Conservation (phyloP, 1,284 basidiomycete genomes). For the Irpex sp. region DNA sequence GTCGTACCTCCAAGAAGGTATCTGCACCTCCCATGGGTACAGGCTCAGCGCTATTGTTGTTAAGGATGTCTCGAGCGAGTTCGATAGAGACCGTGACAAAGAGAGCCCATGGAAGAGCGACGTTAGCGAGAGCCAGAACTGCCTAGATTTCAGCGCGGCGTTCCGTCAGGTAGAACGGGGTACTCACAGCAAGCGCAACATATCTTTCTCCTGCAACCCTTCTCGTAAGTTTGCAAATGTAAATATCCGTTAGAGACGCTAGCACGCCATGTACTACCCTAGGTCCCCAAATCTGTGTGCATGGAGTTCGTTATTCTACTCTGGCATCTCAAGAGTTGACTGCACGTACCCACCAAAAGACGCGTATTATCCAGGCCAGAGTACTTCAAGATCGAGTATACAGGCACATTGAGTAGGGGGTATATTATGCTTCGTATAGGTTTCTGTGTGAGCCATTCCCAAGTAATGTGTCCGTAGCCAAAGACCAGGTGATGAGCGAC, state of each 20-base stretch:
- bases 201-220: constrained; percentile 59
- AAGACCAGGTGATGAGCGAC: constrained; percentile 88
- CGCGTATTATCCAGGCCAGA: constrained; percentile 47
- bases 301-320: constrained; percentile 1
- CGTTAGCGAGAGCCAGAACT: constrained; percentile 81
- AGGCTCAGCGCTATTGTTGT: constrained; percentile 75
- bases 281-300: constrained; percentile 60
- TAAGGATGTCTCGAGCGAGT: constrained; percentile 88
- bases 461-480: constrained; percentile 89
- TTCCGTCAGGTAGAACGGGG: not conserved
- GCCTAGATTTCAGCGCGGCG: not conserved
- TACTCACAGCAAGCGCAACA: constrained; percentile 62
- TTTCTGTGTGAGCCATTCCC: constrained; percentile 87
- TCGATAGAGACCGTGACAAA: constrained; percentile 87
- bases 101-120: constrained; percentile 88
- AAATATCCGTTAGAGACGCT: constrained; percentile 81
- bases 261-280: constrained; percentile 78
- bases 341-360: constrained; percentile 48
- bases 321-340: not conserved
- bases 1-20: constrained; percentile 20
- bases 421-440: constrained; percentile 74
- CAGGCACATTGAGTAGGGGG: constrained; percentile 72
- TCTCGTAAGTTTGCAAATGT: constrained; percentile 61
- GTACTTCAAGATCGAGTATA: constrained; percentile 70
- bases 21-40: constrained; percentile 67